Evolutionary conservation across 768 basidiomycete species (phyloP).

Genomic region (Basidioascus undulatus): DNA sequence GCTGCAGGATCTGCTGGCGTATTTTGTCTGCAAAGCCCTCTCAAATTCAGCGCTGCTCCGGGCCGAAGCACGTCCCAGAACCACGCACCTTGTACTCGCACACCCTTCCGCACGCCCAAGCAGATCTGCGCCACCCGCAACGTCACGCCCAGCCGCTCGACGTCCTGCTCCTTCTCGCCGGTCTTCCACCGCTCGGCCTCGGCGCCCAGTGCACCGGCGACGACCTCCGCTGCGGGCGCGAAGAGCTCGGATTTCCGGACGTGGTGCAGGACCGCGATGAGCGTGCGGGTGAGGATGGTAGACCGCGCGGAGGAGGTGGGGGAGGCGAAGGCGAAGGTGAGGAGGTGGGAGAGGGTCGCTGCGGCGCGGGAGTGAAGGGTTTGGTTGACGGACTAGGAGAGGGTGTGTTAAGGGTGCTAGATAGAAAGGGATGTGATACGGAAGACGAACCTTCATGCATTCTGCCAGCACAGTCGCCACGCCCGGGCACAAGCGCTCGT

Average conservation of each 20-base stretch:
- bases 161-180: neutral
- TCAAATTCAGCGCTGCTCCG: too few relatives aligned
- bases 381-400: slow-evolving; percentile 8
- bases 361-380: slow-evolving; percentile 12
- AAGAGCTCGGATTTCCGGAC: slow-evolving; percentile 4
- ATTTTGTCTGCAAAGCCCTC: neutral
- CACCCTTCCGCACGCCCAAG: slow-evolving; percentile 3
- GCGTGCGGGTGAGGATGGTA: slow-evolving; percentile 7
- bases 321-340: slow-evolving; percentile 3
- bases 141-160: slow-evolving; percentile 2
- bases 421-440: too few relatives aligned
- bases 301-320: neutral
- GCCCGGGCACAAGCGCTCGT: too few relatives aligned
- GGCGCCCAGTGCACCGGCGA: too few relatives aligned
- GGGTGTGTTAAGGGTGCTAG: too few relatives aligned
- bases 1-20: neutral
- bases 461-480: too few relatives aligned
- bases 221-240: slow-evolving; percentile 9
- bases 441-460: too few relatives aligned
- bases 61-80: slow-evolving; percentile 5
- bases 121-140: slow-evolving; percentile 3
- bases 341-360: slow-evolving; percentile 6
- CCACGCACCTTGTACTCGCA: neutral
- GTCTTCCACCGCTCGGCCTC: neutral
- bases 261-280: slow-evolving; percentile 9